Percentiles rank a stretch among this genome's conserved stretches.
phyloP scores from a whole-genome alignment of 106 monocot genomes.

The Iris macrosiphon region DNA sequence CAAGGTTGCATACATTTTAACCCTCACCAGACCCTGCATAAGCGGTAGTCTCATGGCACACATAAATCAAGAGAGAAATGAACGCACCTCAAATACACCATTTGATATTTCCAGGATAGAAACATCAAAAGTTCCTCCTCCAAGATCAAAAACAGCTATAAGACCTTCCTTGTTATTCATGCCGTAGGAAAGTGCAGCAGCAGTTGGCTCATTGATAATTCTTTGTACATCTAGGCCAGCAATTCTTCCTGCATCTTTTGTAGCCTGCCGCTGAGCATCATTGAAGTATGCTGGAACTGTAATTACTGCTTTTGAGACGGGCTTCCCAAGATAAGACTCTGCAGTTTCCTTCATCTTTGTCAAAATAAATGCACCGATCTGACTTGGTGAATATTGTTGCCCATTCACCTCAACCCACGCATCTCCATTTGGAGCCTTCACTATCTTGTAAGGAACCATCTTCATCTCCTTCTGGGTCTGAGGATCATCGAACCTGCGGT shows the following conservation, averaged over 20 bases:
- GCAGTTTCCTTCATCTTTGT: conserved; percentile 91
- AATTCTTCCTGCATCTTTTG: conserved; percentile 80
- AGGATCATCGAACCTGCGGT: conserved; percentile 75
- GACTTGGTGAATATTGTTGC: conserved; percentile 58
- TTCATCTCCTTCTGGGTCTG: conserved; percentile 92
- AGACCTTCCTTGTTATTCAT: conserved; percentile 71
- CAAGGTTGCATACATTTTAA: no score
- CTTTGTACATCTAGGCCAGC: conserved; percentile 65
- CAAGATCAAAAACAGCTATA: conserved; percentile 67
- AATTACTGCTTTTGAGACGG: conserved; percentile 64
- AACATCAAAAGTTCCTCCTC: conserved; percentile 69
- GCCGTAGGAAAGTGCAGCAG: conserved; percentile 67
- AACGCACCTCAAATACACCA: conserved; percentile 83
- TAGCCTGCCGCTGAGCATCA: conserved; percentile 75
- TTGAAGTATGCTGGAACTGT: conserved; percentile 91
- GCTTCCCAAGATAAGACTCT: conserved; percentile 52
- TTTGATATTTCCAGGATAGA: conserved; percentile 81
- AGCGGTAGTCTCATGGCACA: no score
- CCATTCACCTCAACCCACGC: conserved; percentile 66
- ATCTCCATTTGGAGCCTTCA: conserved; percentile 61
- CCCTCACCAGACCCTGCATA: no score
- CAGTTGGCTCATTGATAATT: conserved; percentile 71
- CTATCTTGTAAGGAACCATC: conserved; percentile 85
- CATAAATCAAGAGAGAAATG: no score
- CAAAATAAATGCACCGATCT: conserved; percentile 62